A percentile compares a stretch with the other conserved stretches of the same genome.
phyloP scores from a whole-genome alignment of 257 asterid species.

The Nicotiana otophora region DNA sequence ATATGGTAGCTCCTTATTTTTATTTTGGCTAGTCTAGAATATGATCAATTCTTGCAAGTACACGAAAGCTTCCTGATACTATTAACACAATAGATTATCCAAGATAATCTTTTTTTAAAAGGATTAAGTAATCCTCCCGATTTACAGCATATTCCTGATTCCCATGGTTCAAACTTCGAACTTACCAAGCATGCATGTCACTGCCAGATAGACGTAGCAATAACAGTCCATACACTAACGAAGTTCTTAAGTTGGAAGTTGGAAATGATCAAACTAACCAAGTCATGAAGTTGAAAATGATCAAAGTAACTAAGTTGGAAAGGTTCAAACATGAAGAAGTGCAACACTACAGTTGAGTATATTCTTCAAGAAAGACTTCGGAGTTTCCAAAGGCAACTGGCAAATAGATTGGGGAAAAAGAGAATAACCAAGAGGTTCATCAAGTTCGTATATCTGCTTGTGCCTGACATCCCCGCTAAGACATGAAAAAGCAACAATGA shows the following conservation, averaged over 20 bases:
- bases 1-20: no score
- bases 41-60: no score
- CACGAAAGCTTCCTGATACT: no score
- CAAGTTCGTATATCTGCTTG: no score
- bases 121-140: neutral
- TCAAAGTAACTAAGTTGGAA: no score
- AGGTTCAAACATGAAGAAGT: neutral
- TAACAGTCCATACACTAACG: neutral
- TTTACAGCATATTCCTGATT: neutral
- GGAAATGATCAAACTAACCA: neutral
- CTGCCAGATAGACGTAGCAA: neutral
- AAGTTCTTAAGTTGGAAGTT: neutral
- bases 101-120: neutral
- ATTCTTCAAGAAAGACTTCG: neutral
- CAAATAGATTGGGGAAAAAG: neutral
- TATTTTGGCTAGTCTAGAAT: no score
- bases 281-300: neutral
- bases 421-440: neutral
- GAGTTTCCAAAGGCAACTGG: neutral
- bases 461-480: no score
- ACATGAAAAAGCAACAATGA: no score
- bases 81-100: no score
- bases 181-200: neutral
- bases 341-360: neutral
- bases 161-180: neutral